phyloP scores from a whole-genome alignment of 495 filamentous ascomycete species.

The Rhizodiscina lignyota region DNA sequence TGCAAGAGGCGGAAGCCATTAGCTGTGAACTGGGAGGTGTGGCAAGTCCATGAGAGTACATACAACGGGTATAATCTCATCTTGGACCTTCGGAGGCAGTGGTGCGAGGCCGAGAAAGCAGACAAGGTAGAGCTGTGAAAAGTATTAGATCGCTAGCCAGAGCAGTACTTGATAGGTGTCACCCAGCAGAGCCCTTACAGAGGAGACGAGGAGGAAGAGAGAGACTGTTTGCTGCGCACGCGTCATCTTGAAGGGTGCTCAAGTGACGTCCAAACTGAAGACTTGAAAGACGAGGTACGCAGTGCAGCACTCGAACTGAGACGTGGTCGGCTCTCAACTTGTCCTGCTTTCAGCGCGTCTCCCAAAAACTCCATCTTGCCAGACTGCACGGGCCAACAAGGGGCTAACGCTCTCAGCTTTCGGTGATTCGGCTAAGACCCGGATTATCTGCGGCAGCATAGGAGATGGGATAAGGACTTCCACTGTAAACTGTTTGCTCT shows the following conservation, averaged over 20 bases:
- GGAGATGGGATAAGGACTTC: too few species aligned
- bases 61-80: slow-evolving; percentile 59
- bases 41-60: slow-evolving; percentile 3
- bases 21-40: slow-evolving; percentile 1
- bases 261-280: too few species aligned
- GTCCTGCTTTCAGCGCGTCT: too few species aligned
- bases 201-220: slow-evolving; percentile 67
- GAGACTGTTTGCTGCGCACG: slow-evolving; percentile 88
- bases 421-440: too few species aligned
- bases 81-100: slow-evolving; percentile 53
- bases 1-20: not conserved
- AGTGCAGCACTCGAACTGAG: too few species aligned
- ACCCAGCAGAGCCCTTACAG: slow-evolving; percentile 55
- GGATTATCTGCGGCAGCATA: too few species aligned
- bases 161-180: slow-evolving; percentile 2
- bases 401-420: too few species aligned
- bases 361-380: too few species aligned
- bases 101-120: slow-evolving; percentile 76
- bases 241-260: slow-evolving; percentile 78
- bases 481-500: too few species aligned
- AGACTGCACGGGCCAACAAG: too few species aligned
- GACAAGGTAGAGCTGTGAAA: slow-evolving; percentile 63
- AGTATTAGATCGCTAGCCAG: slow-evolving; percentile 5
- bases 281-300: too few species aligned
- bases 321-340: too few species aligned